Percentiles rank a stretch among this genome's conserved stretches.
phyloP scores from a whole-genome alignment of 2,329 filamentous ascomycete species.

The Drechslerella coelobrocha region DNA sequence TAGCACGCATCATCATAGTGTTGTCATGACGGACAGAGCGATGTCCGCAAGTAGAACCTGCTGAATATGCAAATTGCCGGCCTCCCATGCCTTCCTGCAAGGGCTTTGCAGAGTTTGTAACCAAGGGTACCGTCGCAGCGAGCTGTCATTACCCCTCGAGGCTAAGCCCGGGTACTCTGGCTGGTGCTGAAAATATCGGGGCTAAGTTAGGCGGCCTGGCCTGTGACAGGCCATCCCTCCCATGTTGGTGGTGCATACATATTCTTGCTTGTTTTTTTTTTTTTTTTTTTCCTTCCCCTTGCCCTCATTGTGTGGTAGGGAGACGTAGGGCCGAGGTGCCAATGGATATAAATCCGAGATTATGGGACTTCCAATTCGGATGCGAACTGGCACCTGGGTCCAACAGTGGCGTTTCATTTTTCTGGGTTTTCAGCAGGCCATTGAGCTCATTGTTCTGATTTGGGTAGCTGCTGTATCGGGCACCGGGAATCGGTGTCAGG shows the following conservation, averaged over 20 bases:
- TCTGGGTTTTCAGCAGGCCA: conserved; percentile 3
- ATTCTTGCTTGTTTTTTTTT: too few relatives aligned
- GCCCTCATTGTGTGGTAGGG: too few relatives aligned
- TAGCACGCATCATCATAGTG: conserved; percentile 36
- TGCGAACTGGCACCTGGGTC: conserved; percentile 5
- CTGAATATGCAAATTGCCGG: conserved; percentile 30
- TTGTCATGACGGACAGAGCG: conserved; percentile 46
- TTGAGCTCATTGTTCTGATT: conserved; percentile 47
- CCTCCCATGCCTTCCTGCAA: conserved; percentile 15
- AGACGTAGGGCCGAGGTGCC: too few relatives aligned
- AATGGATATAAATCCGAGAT: conserved; percentile 2
- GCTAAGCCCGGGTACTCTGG: conserved; percentile 6
- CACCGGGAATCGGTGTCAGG: too few relatives aligned
- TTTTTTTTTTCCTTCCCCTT: conserved; percentile 3
- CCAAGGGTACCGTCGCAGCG: too few relatives aligned
- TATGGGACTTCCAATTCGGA: conserved; percentile 36
- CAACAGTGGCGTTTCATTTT: conserved; percentile 36
- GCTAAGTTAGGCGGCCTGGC: conserved; percentile 12
- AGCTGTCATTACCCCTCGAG: too few relatives aligned
- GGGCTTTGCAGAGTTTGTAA: conserved; percentile 15
- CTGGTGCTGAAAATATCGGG: too few relatives aligned
- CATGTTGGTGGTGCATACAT: too few relatives aligned
- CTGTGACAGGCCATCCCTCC: too few relatives aligned
- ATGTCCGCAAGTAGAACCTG: conserved; percentile 47
- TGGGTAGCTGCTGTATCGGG: conserved; percentile 18